These are phyloP conservation scores for Cajanus cajan DNA, from an alignment of 306 rosid genomes.

Conservation along the genomic window DNA sequence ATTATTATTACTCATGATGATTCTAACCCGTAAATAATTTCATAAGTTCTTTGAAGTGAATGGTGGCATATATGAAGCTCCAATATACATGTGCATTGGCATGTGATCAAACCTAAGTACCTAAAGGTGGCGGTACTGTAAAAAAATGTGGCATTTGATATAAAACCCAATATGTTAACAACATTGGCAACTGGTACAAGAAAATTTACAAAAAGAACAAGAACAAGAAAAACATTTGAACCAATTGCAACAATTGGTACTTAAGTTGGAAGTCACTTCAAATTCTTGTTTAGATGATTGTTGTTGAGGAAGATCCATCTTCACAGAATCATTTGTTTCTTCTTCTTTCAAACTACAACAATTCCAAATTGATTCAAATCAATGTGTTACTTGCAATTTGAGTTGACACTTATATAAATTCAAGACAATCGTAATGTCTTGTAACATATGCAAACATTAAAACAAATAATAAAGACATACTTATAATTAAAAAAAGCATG, in stretches of 20 bases:
- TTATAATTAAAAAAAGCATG: not conserved
- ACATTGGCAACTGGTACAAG: constrained; percentile 35
- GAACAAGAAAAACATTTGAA: constrained; percentile 33
- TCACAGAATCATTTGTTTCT: constrained; percentile 4
- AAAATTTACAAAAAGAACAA: constrained; percentile 24
- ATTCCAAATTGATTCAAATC: constrained; percentile 26
- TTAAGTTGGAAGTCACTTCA: constrained; percentile 15
- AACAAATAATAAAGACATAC: not conserved
- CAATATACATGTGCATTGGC: constrained; percentile 10
- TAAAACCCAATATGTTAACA: constrained; percentile 36
- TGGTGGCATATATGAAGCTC: constrained; percentile 8
- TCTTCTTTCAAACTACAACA: constrained; percentile 50
- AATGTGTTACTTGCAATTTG: constrained; percentile 6
- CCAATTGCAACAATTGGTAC: constrained; percentile 19
- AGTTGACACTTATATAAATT: not conserved
- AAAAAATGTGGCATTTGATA: constrained; percentile 18
- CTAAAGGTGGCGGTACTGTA: constrained; percentile 18
- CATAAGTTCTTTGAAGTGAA: constrained; percentile 14
- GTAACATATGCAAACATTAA: constrained; percentile 1
- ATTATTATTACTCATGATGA: not conserved
- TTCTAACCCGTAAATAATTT: not conserved
- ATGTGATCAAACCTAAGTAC: constrained; percentile 31
- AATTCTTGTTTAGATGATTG: constrained; percentile 19
- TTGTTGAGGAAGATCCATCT: constrained; percentile 22
- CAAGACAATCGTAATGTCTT: not conserved